Percentiles rank a stretch among this genome's conserved stretches.
These are phyloP conservation scores for Maudiozyma pseudohumilis DNA, from an alignment of 805 yeast genomes.

Conservation along the genomic window DNA sequence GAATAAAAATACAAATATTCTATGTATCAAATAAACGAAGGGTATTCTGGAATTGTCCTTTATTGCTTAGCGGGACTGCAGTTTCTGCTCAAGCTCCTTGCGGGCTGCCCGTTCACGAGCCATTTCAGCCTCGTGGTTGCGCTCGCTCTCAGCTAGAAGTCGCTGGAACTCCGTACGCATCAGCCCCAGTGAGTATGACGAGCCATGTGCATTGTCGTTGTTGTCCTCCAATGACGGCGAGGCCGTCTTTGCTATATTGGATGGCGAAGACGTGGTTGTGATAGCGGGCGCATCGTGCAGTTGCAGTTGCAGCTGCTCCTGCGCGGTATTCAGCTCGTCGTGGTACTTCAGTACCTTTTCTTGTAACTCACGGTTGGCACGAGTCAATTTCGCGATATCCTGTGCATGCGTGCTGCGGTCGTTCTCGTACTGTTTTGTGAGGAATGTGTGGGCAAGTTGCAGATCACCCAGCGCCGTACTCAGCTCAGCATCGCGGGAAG, in stretches of 20 bases:
- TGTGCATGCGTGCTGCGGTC: conserved; percentile 48
- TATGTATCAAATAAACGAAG: no score
- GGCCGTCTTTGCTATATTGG: conserved; percentile 4
- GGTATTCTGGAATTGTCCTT: neutral
- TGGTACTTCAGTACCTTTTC: conserved; percentile 38
- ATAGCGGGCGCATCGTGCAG: no score
- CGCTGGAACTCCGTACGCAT: conserved; percentile 61
- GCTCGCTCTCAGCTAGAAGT: conserved; percentile 51
- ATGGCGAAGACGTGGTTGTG: no score
- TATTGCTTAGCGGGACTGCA: neutral
- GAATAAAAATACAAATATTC: no score
- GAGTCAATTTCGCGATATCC: conserved; percentile 43
- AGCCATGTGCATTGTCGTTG: conserved; percentile 3
- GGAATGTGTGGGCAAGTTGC: conserved; percentile 60
- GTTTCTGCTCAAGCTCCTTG: neutral
- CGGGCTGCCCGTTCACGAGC: conserved; percentile 41
- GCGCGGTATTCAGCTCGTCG: conserved; percentile 29
- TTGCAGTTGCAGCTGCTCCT: conserved; percentile 29
- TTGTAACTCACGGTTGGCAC: conserved; percentile 42
- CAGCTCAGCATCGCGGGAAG: conserved; percentile 17
- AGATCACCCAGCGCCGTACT: conserved; percentile 58
- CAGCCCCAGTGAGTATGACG: conserved; percentile 39
- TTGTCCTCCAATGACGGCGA: neutral
- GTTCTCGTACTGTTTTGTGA: conserved; percentile 57
- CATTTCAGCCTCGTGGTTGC: conserved; percentile 49